Conservation (phyloP, 148 eudicot genomes). For the Fagopyrum tataricum region DNA sequence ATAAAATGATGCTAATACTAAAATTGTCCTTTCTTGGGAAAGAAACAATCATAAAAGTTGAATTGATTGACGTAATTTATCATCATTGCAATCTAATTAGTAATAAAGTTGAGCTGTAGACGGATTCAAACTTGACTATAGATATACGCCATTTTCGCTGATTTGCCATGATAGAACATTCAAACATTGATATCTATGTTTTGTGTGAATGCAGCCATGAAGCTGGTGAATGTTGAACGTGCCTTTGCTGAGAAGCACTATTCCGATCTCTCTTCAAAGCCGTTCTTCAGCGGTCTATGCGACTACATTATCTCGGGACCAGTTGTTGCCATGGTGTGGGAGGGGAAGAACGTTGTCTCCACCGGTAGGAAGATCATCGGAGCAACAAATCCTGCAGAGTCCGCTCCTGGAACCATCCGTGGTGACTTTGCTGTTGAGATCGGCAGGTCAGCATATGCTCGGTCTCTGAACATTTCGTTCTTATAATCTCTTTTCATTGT, state of each 20-base stretch:
- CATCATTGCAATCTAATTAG: too few species aligned
- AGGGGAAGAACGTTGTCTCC: constrained; percentile 72
- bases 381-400: constrained; percentile 82
- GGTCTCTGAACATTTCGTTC: background rate
- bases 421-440: constrained; percentile 46
- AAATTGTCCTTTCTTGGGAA: too few species aligned
- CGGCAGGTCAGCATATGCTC: constrained; percentile 61
- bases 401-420: constrained; percentile 80
- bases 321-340: constrained; percentile 96
- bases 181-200: background rate
- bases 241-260: constrained; percentile 85
- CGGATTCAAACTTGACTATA: too few species aligned
- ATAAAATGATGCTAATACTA: too few species aligned
- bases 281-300: constrained; percentile 79
- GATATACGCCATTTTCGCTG: too few species aligned
- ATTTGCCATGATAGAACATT: too few species aligned
- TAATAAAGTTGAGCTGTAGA: too few species aligned
- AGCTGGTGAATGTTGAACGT: constrained; percentile 52
- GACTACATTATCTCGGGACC: constrained; percentile 91
- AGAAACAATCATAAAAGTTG: too few species aligned
- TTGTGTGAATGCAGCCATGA: constrained; percentile 9
- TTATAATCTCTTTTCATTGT: too few species aligned
- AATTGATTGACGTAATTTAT: too few species aligned
- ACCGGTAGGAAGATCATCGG: constrained; percentile 93
- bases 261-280: constrained; percentile 77